Evolutionary conservation across 306 rosid genomes (phyloP).

Genomic region (Sophora flavescens): DNA sequence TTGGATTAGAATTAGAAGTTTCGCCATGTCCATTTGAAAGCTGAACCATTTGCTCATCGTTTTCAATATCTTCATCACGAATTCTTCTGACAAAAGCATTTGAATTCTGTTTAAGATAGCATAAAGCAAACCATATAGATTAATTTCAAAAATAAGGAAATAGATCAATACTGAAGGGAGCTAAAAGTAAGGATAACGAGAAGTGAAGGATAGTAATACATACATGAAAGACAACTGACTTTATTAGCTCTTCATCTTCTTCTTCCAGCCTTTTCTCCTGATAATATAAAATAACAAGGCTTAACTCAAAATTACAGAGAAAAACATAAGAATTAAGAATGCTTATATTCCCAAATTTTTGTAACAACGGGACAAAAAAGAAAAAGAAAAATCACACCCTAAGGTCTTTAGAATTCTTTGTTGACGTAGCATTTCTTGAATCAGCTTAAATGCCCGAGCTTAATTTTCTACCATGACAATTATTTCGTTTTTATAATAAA

Average conservation of each 20-base stretch:
- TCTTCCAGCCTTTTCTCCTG: conserved; percentile 84
- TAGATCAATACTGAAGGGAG: neutral
- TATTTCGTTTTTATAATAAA: neutral
- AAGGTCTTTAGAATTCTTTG: neutral
- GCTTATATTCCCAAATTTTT: neutral
- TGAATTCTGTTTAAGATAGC: conserved; percentile 60
- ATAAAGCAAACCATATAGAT: conserved; percentile 19
- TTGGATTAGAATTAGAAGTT: conserved; percentile 48
- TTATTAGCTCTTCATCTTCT: conserved; percentile 87
- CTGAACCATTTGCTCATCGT: conserved; percentile 47
- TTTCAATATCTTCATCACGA: conserved; percentile 77
- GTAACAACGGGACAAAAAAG: no score
- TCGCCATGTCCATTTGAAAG: conserved; percentile 49
- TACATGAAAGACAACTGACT: conserved; percentile 71
- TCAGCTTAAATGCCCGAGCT: neutral
- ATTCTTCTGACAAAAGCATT: conserved; percentile 60
- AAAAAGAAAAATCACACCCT: no score
- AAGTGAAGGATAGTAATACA: conserved; percentile 41
- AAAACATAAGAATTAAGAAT: conserved; percentile 1
- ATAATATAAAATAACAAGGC: conserved; percentile 34
- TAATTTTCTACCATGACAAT: neutral
- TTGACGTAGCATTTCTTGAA: neutral
- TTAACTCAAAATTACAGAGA: neutral
- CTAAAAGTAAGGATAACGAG: conserved; percentile 8
- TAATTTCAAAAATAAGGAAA: conserved; percentile 5